phyloP scores from a whole-genome alignment of 495 filamentous ascomycete genomes.

The Corynascus novoguineensis region DNA sequence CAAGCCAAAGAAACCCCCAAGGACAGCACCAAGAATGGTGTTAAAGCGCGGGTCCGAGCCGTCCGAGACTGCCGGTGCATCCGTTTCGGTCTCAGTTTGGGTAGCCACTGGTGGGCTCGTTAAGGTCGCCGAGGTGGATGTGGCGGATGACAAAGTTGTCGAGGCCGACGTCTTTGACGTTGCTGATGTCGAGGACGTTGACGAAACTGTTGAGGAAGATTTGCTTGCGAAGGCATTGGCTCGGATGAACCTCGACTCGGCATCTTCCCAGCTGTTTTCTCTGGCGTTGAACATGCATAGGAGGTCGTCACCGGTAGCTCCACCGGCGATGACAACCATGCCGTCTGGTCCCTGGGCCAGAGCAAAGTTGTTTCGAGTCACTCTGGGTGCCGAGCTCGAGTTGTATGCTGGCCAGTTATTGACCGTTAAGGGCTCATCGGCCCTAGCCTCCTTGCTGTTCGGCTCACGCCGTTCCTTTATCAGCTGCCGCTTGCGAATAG shows the following conservation, averaged over 20 bases:
- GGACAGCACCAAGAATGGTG: conserved; percentile 67
- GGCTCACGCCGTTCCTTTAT: conserved; percentile 27
- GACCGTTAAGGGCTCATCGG: conserved; percentile 38
- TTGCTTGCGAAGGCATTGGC: conserved; percentile 51
- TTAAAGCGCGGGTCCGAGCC: conserved; percentile 17
- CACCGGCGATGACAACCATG: conserved; percentile 72
- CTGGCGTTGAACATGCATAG: conserved; percentile 77
- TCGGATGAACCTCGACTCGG: too few relatives aligned
- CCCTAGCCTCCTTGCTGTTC: conserved; percentile 27
- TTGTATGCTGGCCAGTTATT: conserved; percentile 77
- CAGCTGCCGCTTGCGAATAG: conserved; percentile 24
- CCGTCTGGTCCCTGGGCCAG: conserved; percentile 49
- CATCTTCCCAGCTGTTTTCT: conserved; percentile 75
- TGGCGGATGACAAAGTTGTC: conserved; percentile 36
- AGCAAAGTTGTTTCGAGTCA: conserved; percentile 44
- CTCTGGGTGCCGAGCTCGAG: conserved; percentile 59
- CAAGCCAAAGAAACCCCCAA: conserved; percentile 71
- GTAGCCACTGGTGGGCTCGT: conserved; percentile 24
- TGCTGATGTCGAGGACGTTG: conserved; percentile 32
- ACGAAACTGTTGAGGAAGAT: conserved; percentile 33
- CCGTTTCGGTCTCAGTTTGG: conserved; percentile 32
- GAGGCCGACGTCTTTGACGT: background rate
- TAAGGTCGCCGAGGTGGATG: conserved; percentile 7
- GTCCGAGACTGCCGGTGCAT: conserved; percentile 12
- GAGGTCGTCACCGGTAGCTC: conserved; percentile 53